Evolutionary conservation across 176 grass and related monocot genomes (phyloP).

Genomic region (Miscanthus lutarioriparius): DNA sequence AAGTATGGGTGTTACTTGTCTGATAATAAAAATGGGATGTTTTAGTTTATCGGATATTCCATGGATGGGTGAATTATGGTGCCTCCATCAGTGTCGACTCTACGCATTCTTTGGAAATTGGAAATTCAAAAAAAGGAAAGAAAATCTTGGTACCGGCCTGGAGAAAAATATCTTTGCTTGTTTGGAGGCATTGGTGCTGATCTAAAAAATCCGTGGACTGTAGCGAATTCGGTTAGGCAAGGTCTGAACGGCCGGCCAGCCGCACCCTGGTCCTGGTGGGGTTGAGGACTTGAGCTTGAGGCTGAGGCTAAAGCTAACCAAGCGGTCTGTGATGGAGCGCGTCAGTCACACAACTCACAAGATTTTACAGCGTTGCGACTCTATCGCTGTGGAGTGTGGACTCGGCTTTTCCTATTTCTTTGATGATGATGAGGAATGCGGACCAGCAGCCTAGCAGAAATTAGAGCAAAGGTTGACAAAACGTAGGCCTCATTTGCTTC

Average conservation of each 20-base stretch:
- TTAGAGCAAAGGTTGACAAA: neutral
- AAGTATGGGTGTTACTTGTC: neutral
- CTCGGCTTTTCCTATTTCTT: neutral
- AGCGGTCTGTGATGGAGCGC: constrained; percentile 34
- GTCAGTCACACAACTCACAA: constrained; percentile 3
- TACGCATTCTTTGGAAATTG: neutral
- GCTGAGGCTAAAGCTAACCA: neutral
- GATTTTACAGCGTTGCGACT: neutral
- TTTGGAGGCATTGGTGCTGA: neutral
- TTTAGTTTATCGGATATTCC: neutral
- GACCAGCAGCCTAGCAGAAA: neutral
- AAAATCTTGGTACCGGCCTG: neutral
- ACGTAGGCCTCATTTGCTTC: too few species aligned
- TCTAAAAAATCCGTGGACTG: constrained; percentile 19
- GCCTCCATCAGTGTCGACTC: neutral
- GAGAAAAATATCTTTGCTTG: neutral
- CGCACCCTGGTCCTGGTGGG: neutral
- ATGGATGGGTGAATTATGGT: neutral
- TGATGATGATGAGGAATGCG: neutral
- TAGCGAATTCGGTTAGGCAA: neutral
- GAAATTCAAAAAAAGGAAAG: neutral
- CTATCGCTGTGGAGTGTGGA: neutral
- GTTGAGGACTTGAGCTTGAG: neutral
- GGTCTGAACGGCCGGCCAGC: neutral
- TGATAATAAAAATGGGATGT: neutral